phyloP scores from a whole-genome alignment of 179 eudicot genomes.

The Beta corolliflora region DNA sequence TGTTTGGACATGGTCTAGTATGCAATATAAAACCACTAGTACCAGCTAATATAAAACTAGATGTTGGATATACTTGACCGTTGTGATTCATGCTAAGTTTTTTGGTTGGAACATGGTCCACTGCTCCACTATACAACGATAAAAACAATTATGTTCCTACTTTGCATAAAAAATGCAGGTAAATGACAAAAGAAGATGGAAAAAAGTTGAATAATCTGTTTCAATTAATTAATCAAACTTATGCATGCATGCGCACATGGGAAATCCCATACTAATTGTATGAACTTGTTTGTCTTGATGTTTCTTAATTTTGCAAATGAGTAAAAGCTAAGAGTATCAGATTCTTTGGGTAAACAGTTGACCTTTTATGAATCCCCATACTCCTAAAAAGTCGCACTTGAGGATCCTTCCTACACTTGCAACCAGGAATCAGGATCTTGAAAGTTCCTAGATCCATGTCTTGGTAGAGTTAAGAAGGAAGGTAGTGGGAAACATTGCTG shows the following conservation, averaged over 20 bases:
- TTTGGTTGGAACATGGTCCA: conserved; percentile 19
- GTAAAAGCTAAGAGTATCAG: conserved; percentile 31
- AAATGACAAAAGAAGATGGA: conserved; percentile 40
- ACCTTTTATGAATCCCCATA: conserved; percentile 40
- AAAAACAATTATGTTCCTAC: conserved; percentile 5
- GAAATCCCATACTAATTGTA: conserved; percentile 34
- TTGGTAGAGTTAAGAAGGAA: conserved; percentile 13
- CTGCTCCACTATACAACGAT: conserved; percentile 3
- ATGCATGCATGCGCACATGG: conserved; percentile 51
- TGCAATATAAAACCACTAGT: background rate
- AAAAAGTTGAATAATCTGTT: conserved; percentile 19
- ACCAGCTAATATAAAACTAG: no score
- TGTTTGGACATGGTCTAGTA: conserved; percentile 6
- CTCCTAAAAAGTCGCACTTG: conserved; percentile 17
- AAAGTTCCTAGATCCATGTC: conserved; percentile 15
- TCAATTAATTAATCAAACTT: conserved; percentile 32
- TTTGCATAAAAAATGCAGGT: conserved; percentile 28
- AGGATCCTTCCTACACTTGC: conserved; percentile 30
- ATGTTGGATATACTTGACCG: conserved; percentile 5
- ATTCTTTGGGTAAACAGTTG: conserved; percentile 36
- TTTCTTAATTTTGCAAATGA: conserved; percentile 19
- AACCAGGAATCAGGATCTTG: conserved; percentile 21
- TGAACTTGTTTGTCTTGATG: conserved; percentile 30
- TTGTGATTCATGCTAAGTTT: conserved; percentile 14
- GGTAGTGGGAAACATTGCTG: conserved; percentile 16